Base-by-base conservation (phyloP, 371 early-diverging fungal genomes). In the Mortierella sp. region DNA sequence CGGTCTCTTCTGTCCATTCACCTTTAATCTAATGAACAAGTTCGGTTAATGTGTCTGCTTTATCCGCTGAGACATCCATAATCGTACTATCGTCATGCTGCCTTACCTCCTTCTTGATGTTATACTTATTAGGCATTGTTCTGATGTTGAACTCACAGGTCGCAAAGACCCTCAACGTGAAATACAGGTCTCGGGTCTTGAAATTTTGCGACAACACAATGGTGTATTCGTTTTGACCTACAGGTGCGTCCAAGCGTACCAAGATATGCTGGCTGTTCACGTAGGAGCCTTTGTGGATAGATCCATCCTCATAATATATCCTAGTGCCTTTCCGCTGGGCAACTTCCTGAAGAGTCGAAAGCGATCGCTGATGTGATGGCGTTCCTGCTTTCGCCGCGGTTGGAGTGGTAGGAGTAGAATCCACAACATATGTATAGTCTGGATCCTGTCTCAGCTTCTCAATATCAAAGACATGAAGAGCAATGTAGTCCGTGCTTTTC, bases 211-310 rank as follows among this genome's bases (percentile, higher is more conserved):
- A 92, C 21, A 93, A 84, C 12, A 95, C 94, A 63, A 94, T 81
- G 0, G 93, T 93, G 71, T 91, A 93, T 39, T 83, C 68, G 45
- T 80, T 82, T 13, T 67, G 73, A 7, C 91, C 91, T 7, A 84
- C 80, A 7, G 89, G 89, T 9, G 89, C 89, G 60, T 84, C 86
- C 63, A 93, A 90, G 14, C 90, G 83, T 23, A 89, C 84, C 66
- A 94, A 81, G 48, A 93, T 90, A 78, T 95, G 94, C 4, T 92
- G 94, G 53, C 89, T 91, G 67, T 95, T 95, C 47, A 94, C 90
- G 76, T 94, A 94, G 19, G 88, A 89, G 16, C 94, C 94, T 68
- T 89, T 80, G 60, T 82, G 86, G 64, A 91, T 80, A 1, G 94
- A 89, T 18, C 84, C 85, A 16, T 86, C 90, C 18, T 92, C 92